Percentiles rank a stretch among this genome's conserved stretches.
Evolutionary conservation across 2,329 filamentous ascomycete genomes (phyloP).

Genomic region (Dryadomyces quercivorus): DNA sequence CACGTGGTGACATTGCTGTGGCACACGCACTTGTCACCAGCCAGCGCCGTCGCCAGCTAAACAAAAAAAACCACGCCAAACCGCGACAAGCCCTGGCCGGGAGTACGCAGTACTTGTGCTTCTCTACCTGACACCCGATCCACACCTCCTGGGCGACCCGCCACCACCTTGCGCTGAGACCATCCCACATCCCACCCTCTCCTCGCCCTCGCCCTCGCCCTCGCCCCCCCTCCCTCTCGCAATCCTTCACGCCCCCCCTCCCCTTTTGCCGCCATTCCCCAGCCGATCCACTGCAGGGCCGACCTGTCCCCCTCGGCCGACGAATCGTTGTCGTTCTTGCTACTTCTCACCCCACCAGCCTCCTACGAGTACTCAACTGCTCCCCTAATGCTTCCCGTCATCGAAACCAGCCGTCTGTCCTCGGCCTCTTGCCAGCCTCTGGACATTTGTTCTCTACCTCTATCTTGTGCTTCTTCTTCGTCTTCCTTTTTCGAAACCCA

Average conservation of each 20-base stretch:
- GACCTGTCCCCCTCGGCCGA: neutral
- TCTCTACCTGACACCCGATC: neutral
- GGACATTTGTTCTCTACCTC: neutral
- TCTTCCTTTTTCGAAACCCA: neutral
- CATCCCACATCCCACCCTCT: conserved; percentile 2
- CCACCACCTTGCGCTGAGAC: neutral
- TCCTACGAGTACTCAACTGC: too few species aligned
- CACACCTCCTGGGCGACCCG: neutral
- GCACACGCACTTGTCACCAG: neutral
- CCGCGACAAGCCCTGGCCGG: neutral
- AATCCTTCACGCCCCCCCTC: too few species aligned
- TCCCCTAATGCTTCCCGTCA: too few species aligned
- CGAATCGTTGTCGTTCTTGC: neutral
- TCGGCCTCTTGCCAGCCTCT: too few species aligned
- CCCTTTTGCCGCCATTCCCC: neutral
- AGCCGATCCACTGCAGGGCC: neutral
- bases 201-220: neutral
- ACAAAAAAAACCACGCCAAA: neutral
- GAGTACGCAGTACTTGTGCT: too few species aligned
- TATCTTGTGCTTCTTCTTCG: neutral
- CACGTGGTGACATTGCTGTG: neutral
- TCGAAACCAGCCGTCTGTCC: too few species aligned
- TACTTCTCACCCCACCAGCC: neutral
- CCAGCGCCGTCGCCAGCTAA: neutral
- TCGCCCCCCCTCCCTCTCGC: neutral